These are phyloP conservation scores for Rheum nobile DNA, from an alignment of 148 eudicot genomes.

Conservation along the genomic window DNA sequence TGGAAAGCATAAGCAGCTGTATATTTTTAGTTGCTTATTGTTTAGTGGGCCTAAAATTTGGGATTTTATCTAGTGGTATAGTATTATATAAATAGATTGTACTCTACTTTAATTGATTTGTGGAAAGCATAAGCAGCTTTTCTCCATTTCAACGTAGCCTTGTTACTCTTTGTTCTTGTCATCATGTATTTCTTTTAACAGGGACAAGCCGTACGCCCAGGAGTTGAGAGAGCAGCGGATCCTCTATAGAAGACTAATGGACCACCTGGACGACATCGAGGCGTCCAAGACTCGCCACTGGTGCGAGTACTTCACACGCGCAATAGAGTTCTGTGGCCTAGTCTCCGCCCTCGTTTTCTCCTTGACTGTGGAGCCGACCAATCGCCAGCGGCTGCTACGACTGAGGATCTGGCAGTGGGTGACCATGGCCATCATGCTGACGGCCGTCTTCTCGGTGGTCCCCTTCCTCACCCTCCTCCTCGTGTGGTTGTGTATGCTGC, in stretches of 20 bases:
- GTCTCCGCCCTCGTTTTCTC: background rate
- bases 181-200: no score
- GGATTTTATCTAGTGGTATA: no score
- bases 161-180: no score
- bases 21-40: no score
- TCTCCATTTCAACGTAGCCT: no score
- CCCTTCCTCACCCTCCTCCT: background rate
- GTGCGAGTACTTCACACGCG: background rate
- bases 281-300: background rate
- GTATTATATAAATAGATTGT: no score
- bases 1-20: no score
- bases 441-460: background rate
- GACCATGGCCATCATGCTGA: background rate
- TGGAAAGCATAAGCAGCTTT: no score
- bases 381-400: background rate
- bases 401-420: conserved; percentile 2
- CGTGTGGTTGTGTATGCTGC: background rate
- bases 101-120: no score
- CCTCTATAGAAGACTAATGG: background rate
- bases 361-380: background rate
- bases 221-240: no score
- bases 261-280: background rate
- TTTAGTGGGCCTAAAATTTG: no score
- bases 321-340: background rate
- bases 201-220: no score